These are phyloP conservation scores for Podospora fimiseda DNA, from an alignment of 495 filamentous ascomycete genomes.

Conservation along the genomic window DNA sequence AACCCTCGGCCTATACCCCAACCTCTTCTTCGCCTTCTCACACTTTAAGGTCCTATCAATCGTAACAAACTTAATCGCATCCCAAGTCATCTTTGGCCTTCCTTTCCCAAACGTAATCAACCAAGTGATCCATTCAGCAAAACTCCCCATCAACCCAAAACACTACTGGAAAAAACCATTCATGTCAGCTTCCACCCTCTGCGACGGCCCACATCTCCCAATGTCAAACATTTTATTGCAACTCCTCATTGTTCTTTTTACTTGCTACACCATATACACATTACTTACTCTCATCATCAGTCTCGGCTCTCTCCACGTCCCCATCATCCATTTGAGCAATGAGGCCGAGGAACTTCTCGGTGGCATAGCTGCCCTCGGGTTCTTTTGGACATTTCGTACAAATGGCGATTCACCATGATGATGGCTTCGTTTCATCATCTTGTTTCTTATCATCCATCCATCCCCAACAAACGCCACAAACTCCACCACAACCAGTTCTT, in stretches of 20 bases:
- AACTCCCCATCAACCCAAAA: neutral
- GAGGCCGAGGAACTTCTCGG: neutral
- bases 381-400: neutral
- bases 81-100: no score
- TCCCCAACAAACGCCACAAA: no score
- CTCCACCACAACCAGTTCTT: no score
- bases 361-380: neutral
- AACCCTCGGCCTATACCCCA: no score
- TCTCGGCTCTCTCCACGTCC: neutral
- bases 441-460: no score
- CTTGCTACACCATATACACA: neutral
- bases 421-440: no score
- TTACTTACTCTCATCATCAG: neutral
- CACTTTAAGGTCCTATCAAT: no score
- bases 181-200: neutral
- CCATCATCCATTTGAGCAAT: neutral
- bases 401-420: neutral
- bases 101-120: no score
- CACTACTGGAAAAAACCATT: neutral
- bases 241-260: neutral
- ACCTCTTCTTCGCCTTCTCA: no score
- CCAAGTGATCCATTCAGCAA: no score
- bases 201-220: neutral
- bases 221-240: neutral
- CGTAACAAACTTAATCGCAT: no score